Percentiles rank a stretch among this genome's conserved stretches.
phyloP scores from a whole-genome alignment of 192 early-diverging fungal genomes.

The Podila epicladia region DNA sequence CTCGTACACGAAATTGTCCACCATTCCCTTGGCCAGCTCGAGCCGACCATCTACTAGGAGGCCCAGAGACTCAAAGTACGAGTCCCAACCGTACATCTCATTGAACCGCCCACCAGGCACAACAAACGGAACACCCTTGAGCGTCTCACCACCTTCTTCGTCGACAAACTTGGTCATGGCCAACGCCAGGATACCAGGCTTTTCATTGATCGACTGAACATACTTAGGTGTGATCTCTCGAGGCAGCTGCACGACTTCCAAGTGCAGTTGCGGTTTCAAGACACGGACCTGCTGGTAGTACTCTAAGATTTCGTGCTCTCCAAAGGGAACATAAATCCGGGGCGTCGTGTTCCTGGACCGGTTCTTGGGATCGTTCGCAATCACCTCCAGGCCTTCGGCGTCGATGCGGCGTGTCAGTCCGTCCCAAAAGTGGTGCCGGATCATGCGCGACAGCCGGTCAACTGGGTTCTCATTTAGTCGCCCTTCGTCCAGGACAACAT shows the following conservation, averaged over 20 bases:
- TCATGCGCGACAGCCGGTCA: conserved; percentile 88
- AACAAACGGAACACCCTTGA: conserved; percentile 90
- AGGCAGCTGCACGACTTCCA: conserved; percentile 87
- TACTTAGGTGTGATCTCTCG: conserved; percentile 87
- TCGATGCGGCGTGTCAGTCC: conserved; percentile 89
- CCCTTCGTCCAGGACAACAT: conserved; percentile 90
- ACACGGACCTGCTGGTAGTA: conserved; percentile 83
- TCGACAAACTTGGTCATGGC: conserved; percentile 66
- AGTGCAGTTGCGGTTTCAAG: conserved; percentile 70
- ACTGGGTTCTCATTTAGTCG: conserved; percentile 95
- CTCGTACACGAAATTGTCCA: conserved; percentile 97
- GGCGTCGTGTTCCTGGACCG: conserved; percentile 74
- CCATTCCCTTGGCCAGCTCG: conserved; percentile 92
- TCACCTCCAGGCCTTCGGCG: conserved; percentile 87
- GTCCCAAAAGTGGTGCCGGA: conserved; percentile 96
- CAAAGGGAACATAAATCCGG: conserved; percentile 92
- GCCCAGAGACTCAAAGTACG: conserved; percentile 93
- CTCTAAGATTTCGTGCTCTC: conserved; percentile 76
- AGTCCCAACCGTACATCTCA: conserved; percentile 99
- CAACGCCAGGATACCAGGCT: conserved; percentile 91
- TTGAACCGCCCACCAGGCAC: conserved; percentile 99
- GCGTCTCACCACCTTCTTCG: conserved; percentile 57
- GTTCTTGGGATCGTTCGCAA: conserved; percentile 95
- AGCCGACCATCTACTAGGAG: conserved; percentile 86
- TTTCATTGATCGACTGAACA: conserved; percentile 90